These are phyloP conservation scores for Onygenales sp. DNA, from an alignment of 2,329 filamentous ascomycete genomes.

Conservation along the genomic window DNA sequence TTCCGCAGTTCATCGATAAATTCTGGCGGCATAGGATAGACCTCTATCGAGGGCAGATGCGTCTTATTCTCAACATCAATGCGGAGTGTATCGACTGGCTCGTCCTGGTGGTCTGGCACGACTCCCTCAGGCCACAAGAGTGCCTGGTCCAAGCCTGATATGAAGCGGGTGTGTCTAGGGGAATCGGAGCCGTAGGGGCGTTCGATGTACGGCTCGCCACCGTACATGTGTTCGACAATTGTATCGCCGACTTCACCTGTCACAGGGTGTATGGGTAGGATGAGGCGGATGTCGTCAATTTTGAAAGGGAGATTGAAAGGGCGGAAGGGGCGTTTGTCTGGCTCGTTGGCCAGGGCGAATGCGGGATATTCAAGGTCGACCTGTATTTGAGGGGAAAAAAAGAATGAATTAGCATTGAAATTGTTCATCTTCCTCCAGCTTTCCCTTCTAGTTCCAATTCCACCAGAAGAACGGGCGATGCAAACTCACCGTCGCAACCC, in stretches of 20 bases:
- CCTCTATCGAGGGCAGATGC: slow-evolving; percentile 68
- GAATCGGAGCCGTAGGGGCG: slow-evolving; percentile 36
- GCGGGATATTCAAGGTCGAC: slow-evolving; percentile 33
- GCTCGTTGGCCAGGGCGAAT: slow-evolving; percentile 26
- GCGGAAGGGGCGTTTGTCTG: slow-evolving; percentile 33
- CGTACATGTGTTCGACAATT: slow-evolving; percentile 62
- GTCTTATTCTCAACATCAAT: slow-evolving; percentile 65
- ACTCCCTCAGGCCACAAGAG: slow-evolving; percentile 66
- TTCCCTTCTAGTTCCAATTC: neutral
- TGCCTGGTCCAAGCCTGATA: slow-evolving; percentile 60
- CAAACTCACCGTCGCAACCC: slow-evolving; percentile 52
- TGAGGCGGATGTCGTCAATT: slow-evolving; percentile 67
- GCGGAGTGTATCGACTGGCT: slow-evolving; percentile 62
- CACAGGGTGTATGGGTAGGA: slow-evolving; percentile 57
- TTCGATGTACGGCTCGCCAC: slow-evolving; percentile 42
- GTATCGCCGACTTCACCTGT: slow-evolving; percentile 62
- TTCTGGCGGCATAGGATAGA: slow-evolving; percentile 65
- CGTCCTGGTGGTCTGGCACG: slow-evolving; percentile 43
- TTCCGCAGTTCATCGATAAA: slow-evolving; percentile 80
- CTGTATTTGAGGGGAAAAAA: slow-evolving; percentile 15
- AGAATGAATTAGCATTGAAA: neutral
- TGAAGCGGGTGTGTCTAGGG: slow-evolving; percentile 40
- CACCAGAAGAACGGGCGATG: neutral
- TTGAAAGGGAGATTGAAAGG: slow-evolving; percentile 50
- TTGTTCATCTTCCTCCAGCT: neutral